Percentiles rank a stretch among this genome's conserved stretches.
Conservation (phyloP, 768 basidiomycete species). For the Leucosporidium creatinivorum region DNA sequence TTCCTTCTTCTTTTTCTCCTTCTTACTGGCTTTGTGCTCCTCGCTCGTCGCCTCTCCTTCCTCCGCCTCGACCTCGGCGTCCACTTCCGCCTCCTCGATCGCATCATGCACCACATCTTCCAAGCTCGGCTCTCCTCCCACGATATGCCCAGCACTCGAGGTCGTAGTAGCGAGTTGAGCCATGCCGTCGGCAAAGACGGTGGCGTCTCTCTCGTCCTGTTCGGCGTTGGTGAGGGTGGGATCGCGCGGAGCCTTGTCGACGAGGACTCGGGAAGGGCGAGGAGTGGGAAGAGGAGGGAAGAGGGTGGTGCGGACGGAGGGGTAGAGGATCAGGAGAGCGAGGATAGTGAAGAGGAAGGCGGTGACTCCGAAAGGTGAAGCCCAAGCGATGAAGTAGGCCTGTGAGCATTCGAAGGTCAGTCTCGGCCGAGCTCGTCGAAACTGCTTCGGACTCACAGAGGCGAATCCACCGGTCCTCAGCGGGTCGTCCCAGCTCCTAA, state of each 20-base stretch:
- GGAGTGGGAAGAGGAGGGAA: not conserved
- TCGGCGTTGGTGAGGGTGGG: not conserved
- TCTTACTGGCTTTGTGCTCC: not conserved
- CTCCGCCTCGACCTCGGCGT: not conserved
- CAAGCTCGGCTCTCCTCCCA: not conserved
- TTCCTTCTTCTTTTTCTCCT: not conserved
- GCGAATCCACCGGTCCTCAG: not conserved
- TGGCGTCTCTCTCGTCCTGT: not conserved
- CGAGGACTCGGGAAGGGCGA: not conserved
- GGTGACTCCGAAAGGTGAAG: not conserved
- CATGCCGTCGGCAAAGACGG: not conserved
- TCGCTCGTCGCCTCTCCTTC: not conserved
- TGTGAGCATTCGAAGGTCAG: not conserved
- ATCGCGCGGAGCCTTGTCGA: not conserved
- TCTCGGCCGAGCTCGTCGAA: not conserved
- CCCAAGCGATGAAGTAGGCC: not conserved
- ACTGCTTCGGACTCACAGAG: not conserved
- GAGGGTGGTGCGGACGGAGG: not conserved
- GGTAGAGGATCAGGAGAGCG: not conserved
- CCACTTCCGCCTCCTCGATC: not conserved
- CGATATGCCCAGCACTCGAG: not conserved
- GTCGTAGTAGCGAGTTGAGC: not conserved
- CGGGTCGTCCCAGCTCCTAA: conserved; percentile 3
- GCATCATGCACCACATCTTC: not conserved
- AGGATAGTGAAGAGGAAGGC: not conserved